phyloP scores from a whole-genome alignment of 75 land plant species.

The Sequoiadendron giganteum region DNA sequence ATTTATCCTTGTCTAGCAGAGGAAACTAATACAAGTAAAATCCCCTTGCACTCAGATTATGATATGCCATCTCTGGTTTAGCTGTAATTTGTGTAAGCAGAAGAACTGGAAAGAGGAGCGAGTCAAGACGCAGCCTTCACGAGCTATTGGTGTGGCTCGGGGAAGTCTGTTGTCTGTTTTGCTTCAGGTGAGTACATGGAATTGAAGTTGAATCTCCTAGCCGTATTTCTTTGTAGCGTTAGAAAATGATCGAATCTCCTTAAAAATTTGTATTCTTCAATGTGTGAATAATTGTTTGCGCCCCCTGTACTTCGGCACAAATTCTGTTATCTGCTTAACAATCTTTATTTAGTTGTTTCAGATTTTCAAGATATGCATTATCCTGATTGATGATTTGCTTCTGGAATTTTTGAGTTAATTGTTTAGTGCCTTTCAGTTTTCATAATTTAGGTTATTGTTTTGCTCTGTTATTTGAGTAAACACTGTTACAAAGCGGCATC shows the following conservation, averaged over 20 bases:
- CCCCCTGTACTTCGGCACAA: background rate
- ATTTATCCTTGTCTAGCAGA: background rate
- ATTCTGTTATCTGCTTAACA: background rate
- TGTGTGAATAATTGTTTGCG: background rate
- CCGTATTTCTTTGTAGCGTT: background rate
- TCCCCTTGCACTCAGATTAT: background rate
- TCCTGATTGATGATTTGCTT: background rate
- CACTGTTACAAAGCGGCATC: background rate
- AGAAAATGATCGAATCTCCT: background rate
- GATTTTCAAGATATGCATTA: background rate
- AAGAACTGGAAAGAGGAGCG: constrained; percentile 4
- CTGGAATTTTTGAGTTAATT: background rate
- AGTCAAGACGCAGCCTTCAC: constrained; percentile 6
- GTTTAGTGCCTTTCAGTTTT: background rate
- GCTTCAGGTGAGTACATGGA: background rate
- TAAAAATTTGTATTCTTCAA: background rate
- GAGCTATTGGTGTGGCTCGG: constrained; percentile 3
- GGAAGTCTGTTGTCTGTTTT: constrained; percentile 9
- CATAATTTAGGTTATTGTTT: background rate
- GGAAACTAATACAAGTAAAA: background rate
- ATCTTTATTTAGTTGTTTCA: background rate
- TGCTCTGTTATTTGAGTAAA: background rate
- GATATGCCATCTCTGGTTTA: background rate
- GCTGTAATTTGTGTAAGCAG: background rate
- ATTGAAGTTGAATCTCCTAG: background rate